Evolutionary conservation across 73 alveolate species (phyloP).

Genomic region (Symbiodinium pilosum): DNA sequence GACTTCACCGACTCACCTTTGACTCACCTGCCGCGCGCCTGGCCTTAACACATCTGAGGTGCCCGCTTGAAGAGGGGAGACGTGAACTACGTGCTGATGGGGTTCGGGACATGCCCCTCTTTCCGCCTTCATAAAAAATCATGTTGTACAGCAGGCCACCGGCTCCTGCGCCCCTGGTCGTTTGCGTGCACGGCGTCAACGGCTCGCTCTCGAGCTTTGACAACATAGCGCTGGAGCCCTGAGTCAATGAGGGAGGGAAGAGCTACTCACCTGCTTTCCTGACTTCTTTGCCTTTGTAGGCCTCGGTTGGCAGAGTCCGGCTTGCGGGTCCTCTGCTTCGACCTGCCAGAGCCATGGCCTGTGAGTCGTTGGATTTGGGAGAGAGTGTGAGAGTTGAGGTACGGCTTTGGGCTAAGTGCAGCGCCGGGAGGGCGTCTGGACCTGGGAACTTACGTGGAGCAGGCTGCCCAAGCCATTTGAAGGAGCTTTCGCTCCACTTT

Average conservation of each 20-base stretch:
- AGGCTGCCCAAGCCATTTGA: not conserved
- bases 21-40: not conserved
- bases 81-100: slow-evolving; percentile 40
- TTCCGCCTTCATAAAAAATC: too few species aligned
- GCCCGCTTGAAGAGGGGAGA: slow-evolving; percentile 26
- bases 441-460: slow-evolving; percentile 29
- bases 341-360: slow-evolving; percentile 22
- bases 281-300: too few species aligned
- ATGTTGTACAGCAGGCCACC: not conserved
- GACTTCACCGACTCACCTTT: not conserved
- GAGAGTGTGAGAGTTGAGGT: not conserved
- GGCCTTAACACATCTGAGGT: too few species aligned
- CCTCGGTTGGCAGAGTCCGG: slow-evolving; percentile 56
- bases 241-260: not conserved
- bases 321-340: slow-evolving; percentile 67
- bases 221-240: not conserved
- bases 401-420: slow-evolving; percentile 81
- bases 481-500: too few species aligned
- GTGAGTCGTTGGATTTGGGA: too few species aligned
- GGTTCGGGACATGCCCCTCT: not conserved
- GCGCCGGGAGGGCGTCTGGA: slow-evolving; percentile 74
- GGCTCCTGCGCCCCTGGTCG: slow-evolving; percentile 35
- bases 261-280: not conserved
- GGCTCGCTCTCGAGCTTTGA: slow-evolving; percentile 65
- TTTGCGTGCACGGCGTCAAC: slow-evolving; percentile 62